phyloP scores from a whole-genome alignment of 495 filamentous ascomycete genomes.

The Podospora tetraspora region DNA sequence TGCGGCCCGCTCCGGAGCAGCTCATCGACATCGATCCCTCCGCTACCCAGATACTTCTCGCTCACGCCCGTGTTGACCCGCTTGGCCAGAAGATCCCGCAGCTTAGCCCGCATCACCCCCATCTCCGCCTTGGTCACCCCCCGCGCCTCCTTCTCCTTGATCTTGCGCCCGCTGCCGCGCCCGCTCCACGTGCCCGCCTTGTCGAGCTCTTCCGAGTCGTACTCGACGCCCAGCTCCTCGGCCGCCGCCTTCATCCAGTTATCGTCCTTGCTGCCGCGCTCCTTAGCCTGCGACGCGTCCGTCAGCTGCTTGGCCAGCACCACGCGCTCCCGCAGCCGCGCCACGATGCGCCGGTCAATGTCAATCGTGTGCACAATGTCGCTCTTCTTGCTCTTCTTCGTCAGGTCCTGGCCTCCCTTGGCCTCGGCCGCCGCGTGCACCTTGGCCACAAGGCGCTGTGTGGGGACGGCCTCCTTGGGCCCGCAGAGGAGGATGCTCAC shows the following conservation, averaged over 20 bases:
- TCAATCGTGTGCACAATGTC: slow-evolving; percentile 58
- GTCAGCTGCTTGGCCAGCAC: slow-evolving; percentile 76
- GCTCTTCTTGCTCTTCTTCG: slow-evolving; percentile 27
- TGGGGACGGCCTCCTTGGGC: slow-evolving; percentile 82
- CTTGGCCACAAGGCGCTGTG: slow-evolving; percentile 77
- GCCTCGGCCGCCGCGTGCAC: slow-evolving; percentile 56
- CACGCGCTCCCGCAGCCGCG: slow-evolving; percentile 67
- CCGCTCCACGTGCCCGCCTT: slow-evolving; percentile 54
- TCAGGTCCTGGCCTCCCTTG: slow-evolving; percentile 44
- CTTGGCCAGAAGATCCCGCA: slow-evolving; percentile 62
- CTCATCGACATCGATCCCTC: slow-evolving; percentile 74
- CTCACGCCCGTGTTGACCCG: slow-evolving; percentile 88
- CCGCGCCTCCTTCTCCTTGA: slow-evolving; percentile 66
- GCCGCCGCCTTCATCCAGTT: slow-evolving; percentile 79
- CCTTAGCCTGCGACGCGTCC: slow-evolving; percentile 76
- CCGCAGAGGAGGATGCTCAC: slow-evolving; percentile 82
- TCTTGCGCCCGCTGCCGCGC: slow-evolving; percentile 62
- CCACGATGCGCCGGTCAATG: slow-evolving; percentile 72
- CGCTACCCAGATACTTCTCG: slow-evolving; percentile 67
- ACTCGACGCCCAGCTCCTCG: slow-evolving; percentile 90
- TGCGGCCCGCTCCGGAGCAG: slow-evolving; percentile 55
- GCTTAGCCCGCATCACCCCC: slow-evolving; percentile 52
- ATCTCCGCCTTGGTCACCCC: slow-evolving; percentile 66
- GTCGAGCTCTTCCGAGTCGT: slow-evolving; percentile 81
- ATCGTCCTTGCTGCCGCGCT: slow-evolving; percentile 76